phyloP scores from a whole-genome alignment of 495 filamentous ascomycete species.

The Achaetomiella virescens region DNA sequence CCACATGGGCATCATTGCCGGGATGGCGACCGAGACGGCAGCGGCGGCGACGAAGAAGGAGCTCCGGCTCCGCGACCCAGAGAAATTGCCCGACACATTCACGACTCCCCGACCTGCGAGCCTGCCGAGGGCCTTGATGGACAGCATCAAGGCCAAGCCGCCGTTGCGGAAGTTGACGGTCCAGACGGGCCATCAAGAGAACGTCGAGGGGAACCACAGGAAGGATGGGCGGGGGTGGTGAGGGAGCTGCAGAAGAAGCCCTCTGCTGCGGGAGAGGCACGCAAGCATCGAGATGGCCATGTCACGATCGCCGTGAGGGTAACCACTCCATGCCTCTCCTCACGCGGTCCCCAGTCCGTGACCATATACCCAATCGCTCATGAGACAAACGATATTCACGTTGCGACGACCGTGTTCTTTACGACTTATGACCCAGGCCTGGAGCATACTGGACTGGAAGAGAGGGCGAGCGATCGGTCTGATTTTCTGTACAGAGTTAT shows the following conservation, averaged over 20 bases:
- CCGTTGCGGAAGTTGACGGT: constrained; percentile 41
- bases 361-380: not conserved
- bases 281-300: constrained; percentile 47
- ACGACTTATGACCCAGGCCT: not conserved
- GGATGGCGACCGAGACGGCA: constrained; percentile 30
- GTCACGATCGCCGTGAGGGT: constrained; percentile 20
- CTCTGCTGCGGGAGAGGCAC: constrained; percentile 45
- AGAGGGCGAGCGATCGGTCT: constrained; percentile 3
- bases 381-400: constrained; percentile 4
- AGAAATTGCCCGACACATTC: constrained; percentile 16
- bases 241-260: constrained; percentile 46
- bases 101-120: constrained; percentile 8
- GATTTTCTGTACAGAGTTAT: constrained; percentile 1
- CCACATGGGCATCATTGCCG: constrained; percentile 48
- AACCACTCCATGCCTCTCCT: not conserved
- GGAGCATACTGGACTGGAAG: not conserved
- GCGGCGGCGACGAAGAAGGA: constrained; percentile 31
- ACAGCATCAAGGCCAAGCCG: constrained; percentile 35
- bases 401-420: not conserved
- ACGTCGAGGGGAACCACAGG: constrained; percentile 31
- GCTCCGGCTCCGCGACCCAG: constrained; percentile 20
- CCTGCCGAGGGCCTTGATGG: constrained; percentile 32
- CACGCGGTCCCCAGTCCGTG: not conserved
- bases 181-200: constrained; percentile 37
- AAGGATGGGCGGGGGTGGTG: constrained; percentile 48